phyloP scores from a whole-genome alignment of 495 filamentous ascomycete species.

The Diplogelasinospora grovesii region DNA sequence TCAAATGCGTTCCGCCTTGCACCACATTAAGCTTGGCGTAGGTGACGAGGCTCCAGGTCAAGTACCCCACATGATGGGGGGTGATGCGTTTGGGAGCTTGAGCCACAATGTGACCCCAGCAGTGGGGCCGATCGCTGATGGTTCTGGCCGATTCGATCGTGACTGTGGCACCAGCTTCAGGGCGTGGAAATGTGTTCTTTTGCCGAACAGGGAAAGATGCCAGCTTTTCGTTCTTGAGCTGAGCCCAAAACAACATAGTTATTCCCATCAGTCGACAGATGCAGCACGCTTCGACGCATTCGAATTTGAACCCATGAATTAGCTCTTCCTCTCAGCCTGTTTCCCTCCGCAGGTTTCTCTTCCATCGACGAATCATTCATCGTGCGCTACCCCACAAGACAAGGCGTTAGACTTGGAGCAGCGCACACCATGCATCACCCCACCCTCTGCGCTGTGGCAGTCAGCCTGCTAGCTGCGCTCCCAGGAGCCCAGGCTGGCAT shows the following conservation, averaged over 20 bases:
- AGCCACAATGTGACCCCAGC: slow-evolving; percentile 11
- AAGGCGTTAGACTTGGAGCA: background rate
- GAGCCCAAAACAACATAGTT: too few relatives aligned
- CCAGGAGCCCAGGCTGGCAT: slow-evolving; percentile 54
- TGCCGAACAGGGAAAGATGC: slow-evolving; percentile 31
- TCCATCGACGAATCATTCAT: background rate
- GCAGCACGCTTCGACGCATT: too few relatives aligned
- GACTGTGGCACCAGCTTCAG: slow-evolving; percentile 15
- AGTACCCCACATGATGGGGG: slow-evolving; percentile 8
- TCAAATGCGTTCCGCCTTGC: too few relatives aligned
- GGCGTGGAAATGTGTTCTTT: slow-evolving; percentile 32
- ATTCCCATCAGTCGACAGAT: too few relatives aligned
- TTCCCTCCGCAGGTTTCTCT: background rate
- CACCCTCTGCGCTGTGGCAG: slow-evolving; percentile 37
- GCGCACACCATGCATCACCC: slow-evolving; percentile 39
- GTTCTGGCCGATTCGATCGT: slow-evolving; percentile 18
- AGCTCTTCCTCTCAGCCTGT: too few relatives aligned
- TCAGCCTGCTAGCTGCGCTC: slow-evolving; percentile 46
- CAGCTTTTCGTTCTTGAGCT: slow-evolving; percentile 22
- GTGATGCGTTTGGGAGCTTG: slow-evolving; percentile 22
- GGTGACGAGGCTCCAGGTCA: too few relatives aligned
- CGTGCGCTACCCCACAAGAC: background rate
- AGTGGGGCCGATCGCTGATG: background rate
- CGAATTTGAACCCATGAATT: slow-evolving; percentile 4
- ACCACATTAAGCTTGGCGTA: too few relatives aligned